Evolutionary conservation across 495 filamentous ascomycete species (phyloP), one percentile per base, ranked within the genome.

Genomic region (Annulohypoxylon moriforme): DNA sequence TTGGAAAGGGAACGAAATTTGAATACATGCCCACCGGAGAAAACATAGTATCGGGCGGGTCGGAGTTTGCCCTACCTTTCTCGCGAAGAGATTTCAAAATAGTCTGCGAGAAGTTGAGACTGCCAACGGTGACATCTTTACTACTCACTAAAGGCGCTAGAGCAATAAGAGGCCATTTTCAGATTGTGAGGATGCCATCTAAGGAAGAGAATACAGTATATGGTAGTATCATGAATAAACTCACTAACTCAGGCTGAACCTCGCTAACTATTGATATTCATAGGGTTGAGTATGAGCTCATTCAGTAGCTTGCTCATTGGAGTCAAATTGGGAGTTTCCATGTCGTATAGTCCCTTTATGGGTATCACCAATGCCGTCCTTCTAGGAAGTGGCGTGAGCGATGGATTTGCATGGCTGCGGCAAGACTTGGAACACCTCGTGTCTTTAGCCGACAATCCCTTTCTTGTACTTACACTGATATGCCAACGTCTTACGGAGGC

Each of bases 401-500:
- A 68, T 53, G 64, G 56, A 10, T 55, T 68, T 24, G 1, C 56
- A 29, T 68, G 64, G 64, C 16, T 68, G 14, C 22, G 44, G 18
- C 22, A 60, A 44, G 64, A 68, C 25, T 46, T 68, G 18, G 56
- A 68, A 16, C 47, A 60, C 8, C 5, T 55, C 6, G 33, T 24
- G 7, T 16, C 56, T 24, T 34, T 68, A 18, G 44, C 64, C 13
- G 57, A 61, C n/a, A 68, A 61, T 36, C 64, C 64, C 16, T 68
- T 68, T 57, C 64, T 68, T 1, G 22, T 61, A 0, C 46, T 46
- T 6, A 55, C 25, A 7, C 33, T 68, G 8, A 42, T 68, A 24
- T 61, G 64, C 13, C 64, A 68, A 25, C 64, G 55, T 34, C 64
- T 68, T 8, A 46, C 46, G 46, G 64, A 68, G 22, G 64, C 64